Percentiles rank a stretch among this genome's conserved stretches.
These are phyloP conservation scores for Hymenoscyphus fraxineus DNA, from an alignment of 2,329 filamentous ascomycete genomes.

Conservation along the genomic window DNA sequence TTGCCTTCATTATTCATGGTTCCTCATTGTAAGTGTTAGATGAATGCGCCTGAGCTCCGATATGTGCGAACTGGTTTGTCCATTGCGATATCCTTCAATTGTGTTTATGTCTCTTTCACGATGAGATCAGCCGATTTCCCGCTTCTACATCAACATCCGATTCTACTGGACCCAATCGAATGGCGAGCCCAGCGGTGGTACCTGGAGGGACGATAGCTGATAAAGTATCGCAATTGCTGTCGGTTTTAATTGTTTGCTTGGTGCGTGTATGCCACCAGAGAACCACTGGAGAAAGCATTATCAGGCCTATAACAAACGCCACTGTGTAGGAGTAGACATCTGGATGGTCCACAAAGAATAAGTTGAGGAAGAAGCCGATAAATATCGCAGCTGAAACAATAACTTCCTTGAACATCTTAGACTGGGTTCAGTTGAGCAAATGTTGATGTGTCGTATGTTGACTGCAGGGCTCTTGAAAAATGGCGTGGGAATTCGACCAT, in stretches of 20 bases:
- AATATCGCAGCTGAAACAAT: conserved; percentile 26
- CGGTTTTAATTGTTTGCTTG: neutral
- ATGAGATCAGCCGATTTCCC: neutral
- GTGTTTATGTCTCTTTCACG: neutral
- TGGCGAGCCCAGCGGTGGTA: neutral
- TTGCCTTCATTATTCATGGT: neutral
- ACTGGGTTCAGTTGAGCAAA: neutral
- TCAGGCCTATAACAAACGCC: conserved; percentile 21
- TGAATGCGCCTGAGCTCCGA: neutral
- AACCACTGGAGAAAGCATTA: conserved; percentile 17
- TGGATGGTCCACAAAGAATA: conserved; percentile 25
- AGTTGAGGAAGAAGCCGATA: conserved; percentile 22
- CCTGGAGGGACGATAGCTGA: neutral
- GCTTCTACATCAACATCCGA: neutral
- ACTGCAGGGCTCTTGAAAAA: neutral
- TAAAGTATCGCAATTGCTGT: neutral
- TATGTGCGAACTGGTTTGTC: neutral
- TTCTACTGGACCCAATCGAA: neutral
- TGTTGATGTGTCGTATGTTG: neutral
- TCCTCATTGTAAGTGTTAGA: too few relatives aligned
- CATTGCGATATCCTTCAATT: neutral
- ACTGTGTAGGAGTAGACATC: conserved; percentile 24
- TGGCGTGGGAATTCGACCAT: neutral
- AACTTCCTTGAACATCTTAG: conserved; percentile 22
- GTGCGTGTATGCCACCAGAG: conserved; percentile 13